A percentile compares a stretch with the other conserved stretches of the same genome.
phyloP scores from a whole-genome alignment of 148 eudicot genomes.

The Camellia lanceoleosa region DNA sequence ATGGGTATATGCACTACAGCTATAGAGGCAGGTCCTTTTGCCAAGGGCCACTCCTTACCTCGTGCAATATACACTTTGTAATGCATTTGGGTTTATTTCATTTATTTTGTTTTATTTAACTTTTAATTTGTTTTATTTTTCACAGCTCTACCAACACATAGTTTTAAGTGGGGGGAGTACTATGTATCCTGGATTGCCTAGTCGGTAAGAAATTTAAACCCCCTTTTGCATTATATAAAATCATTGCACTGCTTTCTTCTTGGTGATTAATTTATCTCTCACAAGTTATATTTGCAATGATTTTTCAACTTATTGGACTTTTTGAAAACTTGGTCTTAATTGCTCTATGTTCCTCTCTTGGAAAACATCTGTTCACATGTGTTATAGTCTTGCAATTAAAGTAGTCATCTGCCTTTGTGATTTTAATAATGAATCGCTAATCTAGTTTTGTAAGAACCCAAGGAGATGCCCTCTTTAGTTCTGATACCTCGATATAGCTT shows the following conservation, averaged over 20 bases:
- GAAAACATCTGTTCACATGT: background rate
- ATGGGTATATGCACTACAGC: background rate
- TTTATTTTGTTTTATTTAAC: slow-evolving; percentile 10
- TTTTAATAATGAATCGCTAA: too few species aligned
- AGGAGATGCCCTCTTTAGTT: background rate
- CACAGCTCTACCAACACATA: slow-evolving; percentile 97
- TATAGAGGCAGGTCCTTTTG: background rate
- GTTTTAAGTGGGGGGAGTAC: slow-evolving; percentile 98
- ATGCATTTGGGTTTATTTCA: background rate
- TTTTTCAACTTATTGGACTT: background rate
- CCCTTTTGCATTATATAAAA: background rate
- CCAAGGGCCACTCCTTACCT: background rate
- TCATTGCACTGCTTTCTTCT: background rate
- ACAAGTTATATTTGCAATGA: background rate
- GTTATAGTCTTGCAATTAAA: background rate
- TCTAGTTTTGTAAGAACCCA: too few species aligned
- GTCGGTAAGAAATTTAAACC: slow-evolving; percentile 60
- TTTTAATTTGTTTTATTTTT: slow-evolving; percentile 24
- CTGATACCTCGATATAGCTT: background rate
- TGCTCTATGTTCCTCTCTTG: background rate
- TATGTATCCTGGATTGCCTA: slow-evolving; percentile 98
- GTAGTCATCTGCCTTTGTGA: too few species aligned
- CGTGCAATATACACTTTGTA: background rate
- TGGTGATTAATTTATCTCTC: background rate
- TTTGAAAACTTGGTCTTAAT: background rate